Base-by-base conservation (phyloP, 148 eudicot species). In the Salicornia ramosissima region DNA sequence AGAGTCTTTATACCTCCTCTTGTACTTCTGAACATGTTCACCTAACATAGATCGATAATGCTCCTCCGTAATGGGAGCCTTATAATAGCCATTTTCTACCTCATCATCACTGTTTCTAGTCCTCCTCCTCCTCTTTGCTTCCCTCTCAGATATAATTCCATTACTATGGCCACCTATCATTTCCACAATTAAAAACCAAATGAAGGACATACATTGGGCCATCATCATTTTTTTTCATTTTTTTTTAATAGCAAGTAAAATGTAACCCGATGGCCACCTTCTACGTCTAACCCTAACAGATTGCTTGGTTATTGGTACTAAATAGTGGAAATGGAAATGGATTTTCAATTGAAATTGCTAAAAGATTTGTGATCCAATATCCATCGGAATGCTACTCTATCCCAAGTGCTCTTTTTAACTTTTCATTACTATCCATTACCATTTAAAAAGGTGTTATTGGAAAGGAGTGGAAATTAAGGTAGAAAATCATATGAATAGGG, bases 11-110 rank as follows among this genome's bases (percentile, higher is more conserved):
- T 63, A 71, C 86, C 95, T 84, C 86, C 92, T 88, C 78, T 82
- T 94, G 73, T 86, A 87, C 80, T 82, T 94, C 57, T 87, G 95
- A 49, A 90, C 81, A 82, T 91, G 97, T 65, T 94, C 96, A 61
- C 96, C 96, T 68, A 90, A 81, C 97, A 94, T 90, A 73, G 83
- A 82, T 72, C 95, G 79, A 72, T 90, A 90, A 61, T 70, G 80
- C 68, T 90, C 97, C 81, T 94, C 98, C 1, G 92, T 80, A 51
- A 94, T 76, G 49, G 75, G 85, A 33, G 83, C 74, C 69, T 68
- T 68, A 29, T 77, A 71, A 80, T 77, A 76, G 45, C 87, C 83
- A 42, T 79, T 84, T 64, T 86, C 97, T 40, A 86, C 86, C 67
- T 88, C 97, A 57, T 88, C 90, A 66, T 89, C 91, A 51, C 87